Evolutionary conservation across 169 alveolate species (phyloP).

Genomic region (Plasmodium yoelii): DNA sequence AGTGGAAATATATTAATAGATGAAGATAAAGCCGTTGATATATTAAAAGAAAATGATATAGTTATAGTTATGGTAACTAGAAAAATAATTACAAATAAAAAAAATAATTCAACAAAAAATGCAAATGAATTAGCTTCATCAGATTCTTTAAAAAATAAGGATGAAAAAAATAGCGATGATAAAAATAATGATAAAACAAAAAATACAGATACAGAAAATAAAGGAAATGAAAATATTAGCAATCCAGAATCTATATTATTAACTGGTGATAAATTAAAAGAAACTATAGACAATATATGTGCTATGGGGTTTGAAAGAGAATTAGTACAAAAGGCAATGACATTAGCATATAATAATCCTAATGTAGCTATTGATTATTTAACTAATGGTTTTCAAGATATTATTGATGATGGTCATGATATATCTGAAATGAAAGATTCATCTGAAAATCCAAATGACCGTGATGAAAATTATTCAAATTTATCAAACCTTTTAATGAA

Average conservation of each 20-base stretch:
- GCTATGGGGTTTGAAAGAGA: conserved; percentile 94
- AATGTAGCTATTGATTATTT: conserved; percentile 96
- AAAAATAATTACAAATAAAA: conserved; percentile 73
- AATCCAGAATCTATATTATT: conserved; percentile 59
- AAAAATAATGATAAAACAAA: conserved; percentile 67
- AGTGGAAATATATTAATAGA: conserved; percentile 87
- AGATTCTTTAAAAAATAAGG: conserved; percentile 17
- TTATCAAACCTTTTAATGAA: conserved; percentile 52
- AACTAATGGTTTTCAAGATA: conserved; percentile 88
- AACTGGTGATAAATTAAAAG: conserved; percentile 64
- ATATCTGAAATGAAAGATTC: conserved; percentile 5
- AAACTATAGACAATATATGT: conserved; percentile 87
- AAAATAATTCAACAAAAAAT: conserved; percentile 69
- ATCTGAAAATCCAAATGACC: conserved; percentile 76
- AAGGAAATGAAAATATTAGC: conserved; percentile 81
- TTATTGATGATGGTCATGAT: background rate
- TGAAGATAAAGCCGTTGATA: conserved; percentile 75
- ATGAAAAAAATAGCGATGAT: background rate
- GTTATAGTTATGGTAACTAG: conserved; percentile 86
- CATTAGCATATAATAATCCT: conserved; percentile 96
- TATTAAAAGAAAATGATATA: conserved; percentile 85
- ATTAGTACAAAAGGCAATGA: conserved; percentile 91
- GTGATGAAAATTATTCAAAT: conserved; percentile 65
- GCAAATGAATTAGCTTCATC: conserved; percentile 34
- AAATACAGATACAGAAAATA: conserved; percentile 79